Conservation (phyloP, 202 grass and related monocot species). For the Carex sylvatica region DNA sequence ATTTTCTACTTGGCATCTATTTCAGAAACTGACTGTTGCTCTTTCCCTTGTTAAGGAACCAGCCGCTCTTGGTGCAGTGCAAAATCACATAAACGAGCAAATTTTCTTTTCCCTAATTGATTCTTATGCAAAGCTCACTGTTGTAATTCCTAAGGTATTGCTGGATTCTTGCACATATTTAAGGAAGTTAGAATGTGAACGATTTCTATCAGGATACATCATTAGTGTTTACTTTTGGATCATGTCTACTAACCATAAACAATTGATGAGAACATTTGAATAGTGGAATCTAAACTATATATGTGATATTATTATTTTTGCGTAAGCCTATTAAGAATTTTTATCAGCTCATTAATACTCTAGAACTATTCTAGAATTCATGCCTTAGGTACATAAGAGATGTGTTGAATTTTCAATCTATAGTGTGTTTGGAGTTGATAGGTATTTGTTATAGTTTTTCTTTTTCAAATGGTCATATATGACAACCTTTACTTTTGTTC, state of each 20-base stretch:
- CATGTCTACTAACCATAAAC: neutral
- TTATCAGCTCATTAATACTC: neutral
- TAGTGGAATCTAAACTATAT: neutral
- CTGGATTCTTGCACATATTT: neutral
- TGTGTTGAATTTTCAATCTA: neutral
- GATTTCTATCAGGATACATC: neutral
- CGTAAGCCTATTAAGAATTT: neutral
- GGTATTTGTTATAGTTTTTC: no score
- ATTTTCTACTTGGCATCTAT: no score
- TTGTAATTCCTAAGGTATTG: conserved; percentile 78
- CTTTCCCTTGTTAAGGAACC: no score
- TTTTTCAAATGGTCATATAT: no score
- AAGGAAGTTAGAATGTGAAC: neutral
- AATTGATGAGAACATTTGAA: neutral
- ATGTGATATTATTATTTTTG: neutral
- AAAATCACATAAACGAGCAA: conserved; percentile 49
- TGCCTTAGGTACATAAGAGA: neutral
- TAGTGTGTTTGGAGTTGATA: no score
- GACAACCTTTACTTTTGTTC: no score
- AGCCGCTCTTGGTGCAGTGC: conserved; percentile 37
- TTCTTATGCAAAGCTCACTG: conserved; percentile 79
- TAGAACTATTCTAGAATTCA: neutral
- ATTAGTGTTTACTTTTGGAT: neutral
- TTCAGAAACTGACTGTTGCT: no score
- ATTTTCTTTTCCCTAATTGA: conserved; percentile 79